These are phyloP conservation scores for Penicillium chermesinum DNA, from an alignment of 495 filamentous ascomycete species.

Conservation along the genomic window DNA sequence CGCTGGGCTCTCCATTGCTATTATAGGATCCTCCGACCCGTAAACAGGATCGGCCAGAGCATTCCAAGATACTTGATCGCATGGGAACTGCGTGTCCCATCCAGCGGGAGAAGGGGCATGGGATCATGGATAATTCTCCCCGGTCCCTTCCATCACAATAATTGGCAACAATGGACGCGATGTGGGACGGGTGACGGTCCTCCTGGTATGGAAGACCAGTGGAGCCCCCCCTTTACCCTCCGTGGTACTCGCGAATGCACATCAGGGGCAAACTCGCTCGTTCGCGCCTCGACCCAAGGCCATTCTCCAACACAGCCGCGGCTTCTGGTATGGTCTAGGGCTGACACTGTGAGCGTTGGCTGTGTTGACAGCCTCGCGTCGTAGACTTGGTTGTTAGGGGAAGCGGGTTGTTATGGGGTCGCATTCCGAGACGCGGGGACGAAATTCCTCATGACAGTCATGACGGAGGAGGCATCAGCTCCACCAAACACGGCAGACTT, in stretches of 20 bases:
- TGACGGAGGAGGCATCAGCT: neutral
- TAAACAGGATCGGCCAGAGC: conserved; percentile 19
- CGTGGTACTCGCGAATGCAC: neutral
- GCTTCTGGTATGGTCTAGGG: neutral
- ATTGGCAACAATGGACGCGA: neutral
- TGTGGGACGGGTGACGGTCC: conserved; percentile 3
- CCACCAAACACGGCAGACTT: conserved; percentile 1
- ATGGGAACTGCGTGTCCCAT: conserved; percentile 8
- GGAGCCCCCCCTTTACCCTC: neutral
- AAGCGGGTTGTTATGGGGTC: neutral
- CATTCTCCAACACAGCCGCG: neutral
- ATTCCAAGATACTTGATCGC: conserved; percentile 20
- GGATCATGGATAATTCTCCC: neutral
- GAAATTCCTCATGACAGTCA: neutral
- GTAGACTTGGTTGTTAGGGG: neutral
- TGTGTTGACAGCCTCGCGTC: neutral
- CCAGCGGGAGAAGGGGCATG: neutral
- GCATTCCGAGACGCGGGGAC: neutral
- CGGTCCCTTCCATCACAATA: neutral
- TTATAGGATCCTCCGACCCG: conserved; percentile 6
- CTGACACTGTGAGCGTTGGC: neutral
- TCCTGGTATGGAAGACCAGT: conserved; percentile 9
- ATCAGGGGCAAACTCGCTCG: neutral
- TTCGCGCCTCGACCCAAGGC: neutral
- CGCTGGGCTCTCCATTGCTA: conserved; percentile 12